Base-by-base conservation (phyloP, 2,329 filamentous ascomycete species). In the Xylaria arbuscula region DNA sequence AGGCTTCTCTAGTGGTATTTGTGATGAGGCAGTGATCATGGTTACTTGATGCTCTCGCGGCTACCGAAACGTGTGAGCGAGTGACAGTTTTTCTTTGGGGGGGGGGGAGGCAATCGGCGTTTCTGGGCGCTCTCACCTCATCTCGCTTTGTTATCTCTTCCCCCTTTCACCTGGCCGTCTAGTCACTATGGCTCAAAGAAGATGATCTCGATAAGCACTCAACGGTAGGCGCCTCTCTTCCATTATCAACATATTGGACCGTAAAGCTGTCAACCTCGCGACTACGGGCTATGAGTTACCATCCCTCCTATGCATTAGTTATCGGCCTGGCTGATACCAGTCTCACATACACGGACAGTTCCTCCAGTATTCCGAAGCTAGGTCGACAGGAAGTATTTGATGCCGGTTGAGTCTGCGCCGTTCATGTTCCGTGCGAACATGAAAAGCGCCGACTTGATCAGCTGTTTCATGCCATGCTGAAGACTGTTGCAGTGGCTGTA, bases 381-480 rank as follows among this genome's bases (percentile, higher is more conserved):
- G 3, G 32, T 15, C 32, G 19, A 11, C 19, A 4, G 34, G 32
- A 32, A 17, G 17, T 36, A 22, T 56, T 61, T 42, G 50, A 40
- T 42, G 22, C 32, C n/a, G n/a, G n/a, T n/a, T n/a, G 40, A 17
- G 32, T 24, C 15, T 51, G 22, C 59, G 5, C 38, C 51, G 36
- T 42, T 28, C 53, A 47, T 42, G 51, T 38, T 3, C 9, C 10
- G 50, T 38, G n/a, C 36, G 15, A 34, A 15, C 47, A 17, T 13
- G 5, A 9, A 19, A 22, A 28, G 19, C 19, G 4, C 32, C 22
- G 34, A 42, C 8, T 10, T n/a, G 3, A 4, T 51, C 19, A 34
- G n/a, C 38, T 40, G 48, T 47, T 48, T 66, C 13, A 47, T 45
- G 11, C n/a, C n/a, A 17, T 6, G 38, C 22, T 56, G 48, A 48